Percentiles rank a stretch among this genome's conserved stretches.
Conservation (phyloP, 495 filamentous ascomycete genomes). For the Aspergillus bridgeri region DNA sequence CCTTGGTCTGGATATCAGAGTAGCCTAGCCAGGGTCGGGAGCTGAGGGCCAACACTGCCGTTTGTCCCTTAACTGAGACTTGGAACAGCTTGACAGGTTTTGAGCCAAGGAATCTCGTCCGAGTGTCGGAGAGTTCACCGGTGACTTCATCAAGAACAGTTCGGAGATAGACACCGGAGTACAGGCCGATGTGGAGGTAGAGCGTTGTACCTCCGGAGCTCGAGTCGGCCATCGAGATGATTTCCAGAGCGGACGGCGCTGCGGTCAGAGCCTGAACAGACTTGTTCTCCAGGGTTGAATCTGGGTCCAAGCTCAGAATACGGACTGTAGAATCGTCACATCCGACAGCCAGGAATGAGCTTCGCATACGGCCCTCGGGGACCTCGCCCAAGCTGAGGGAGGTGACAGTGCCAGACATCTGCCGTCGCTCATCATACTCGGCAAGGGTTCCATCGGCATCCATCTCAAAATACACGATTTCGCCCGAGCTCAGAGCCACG, state of each 20-base stretch:
- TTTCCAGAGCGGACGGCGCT: slow-evolving; percentile 81
- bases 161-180: slow-evolving; percentile 91
- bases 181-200: slow-evolving; percentile 91
- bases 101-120: slow-evolving; percentile 89
- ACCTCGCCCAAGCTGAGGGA: slow-evolving; percentile 91
- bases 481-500: slow-evolving; percentile 87
- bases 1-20: slow-evolving; percentile 73
- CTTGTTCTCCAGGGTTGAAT: slow-evolving; percentile 84
- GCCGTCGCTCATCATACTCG: slow-evolving; percentile 91
- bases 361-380: slow-evolving; percentile 80
- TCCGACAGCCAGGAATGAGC: slow-evolving; percentile 89
- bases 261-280: slow-evolving; percentile 91
- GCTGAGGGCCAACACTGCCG: slow-evolving; percentile 86
- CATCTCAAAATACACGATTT: slow-evolving; percentile 98
- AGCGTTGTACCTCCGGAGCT: slow-evolving; percentile 71
- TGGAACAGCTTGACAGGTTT: slow-evolving; percentile 83
- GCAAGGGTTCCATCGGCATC: slow-evolving; percentile 85
- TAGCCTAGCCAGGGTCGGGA: slow-evolving; percentile 93
- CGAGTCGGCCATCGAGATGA: slow-evolving; percentile 95
- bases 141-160: slow-evolving; percentile 93
- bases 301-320: slow-evolving; percentile 84
- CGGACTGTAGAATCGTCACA: slow-evolving; percentile 96
- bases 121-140: slow-evolving; percentile 88
- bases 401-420: slow-evolving; percentile 95
- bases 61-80: slow-evolving; percentile 76